A percentile compares a stretch with the other conserved stretches of the same genome.
These are phyloP conservation scores for Pholiota conissans DNA, from an alignment of 768 basidiomycete species.

Conservation along the genomic window DNA sequence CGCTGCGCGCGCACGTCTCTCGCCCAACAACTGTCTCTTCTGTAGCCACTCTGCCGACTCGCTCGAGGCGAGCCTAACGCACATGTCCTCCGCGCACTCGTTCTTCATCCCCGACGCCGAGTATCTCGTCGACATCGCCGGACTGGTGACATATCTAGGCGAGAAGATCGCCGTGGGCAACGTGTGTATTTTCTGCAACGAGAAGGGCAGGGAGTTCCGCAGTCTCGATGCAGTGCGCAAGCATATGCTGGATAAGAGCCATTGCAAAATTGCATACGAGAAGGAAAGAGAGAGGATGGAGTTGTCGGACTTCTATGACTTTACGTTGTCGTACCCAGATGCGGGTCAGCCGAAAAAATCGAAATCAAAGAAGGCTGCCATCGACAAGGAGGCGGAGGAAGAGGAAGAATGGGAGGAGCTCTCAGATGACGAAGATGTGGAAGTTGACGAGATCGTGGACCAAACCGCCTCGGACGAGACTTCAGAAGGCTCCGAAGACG, in stretches of 20 bases:
- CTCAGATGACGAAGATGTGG: slow-evolving; percentile 44
- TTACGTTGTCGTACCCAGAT: slow-evolving; percentile 74
- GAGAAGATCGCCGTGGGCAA: slow-evolving; percentile 95
- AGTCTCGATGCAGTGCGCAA: slow-evolving; percentile 86
- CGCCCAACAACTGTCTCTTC: slow-evolving; percentile 80
- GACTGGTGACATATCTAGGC: slow-evolving; percentile 82
- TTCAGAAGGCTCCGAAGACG: slow-evolving; percentile 1
- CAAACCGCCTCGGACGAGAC: slow-evolving; percentile 22
- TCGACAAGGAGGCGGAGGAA: slow-evolving; percentile 43
- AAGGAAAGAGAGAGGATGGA: slow-evolving; percentile 78
- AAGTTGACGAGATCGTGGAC: slow-evolving; percentile 41
- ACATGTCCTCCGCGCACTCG: slow-evolving; percentile 88
- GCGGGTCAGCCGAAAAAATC: slow-evolving; percentile 27
- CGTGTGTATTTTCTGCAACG: slow-evolving; percentile 90
- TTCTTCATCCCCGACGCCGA: slow-evolving; percentile 97
- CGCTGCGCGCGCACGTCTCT: slow-evolving; percentile 63
- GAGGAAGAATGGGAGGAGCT: slow-evolving; percentile 45
- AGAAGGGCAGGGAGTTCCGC: slow-evolving; percentile 77
- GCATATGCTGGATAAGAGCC: slow-evolving; percentile 95
- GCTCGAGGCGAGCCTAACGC: slow-evolving; percentile 68
- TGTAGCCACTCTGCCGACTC: slow-evolving; percentile 56
- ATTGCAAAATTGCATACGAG: slow-evolving; percentile 96
- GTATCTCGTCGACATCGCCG: slow-evolving; percentile 80
- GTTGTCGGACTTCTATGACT: slow-evolving; percentile 93
- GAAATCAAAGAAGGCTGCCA: slow-evolving; percentile 35